These are phyloP conservation scores for Cordyceps farinosa DNA, from an alignment of 2,329 filamentous ascomycete species.

Conservation along the genomic window DNA sequence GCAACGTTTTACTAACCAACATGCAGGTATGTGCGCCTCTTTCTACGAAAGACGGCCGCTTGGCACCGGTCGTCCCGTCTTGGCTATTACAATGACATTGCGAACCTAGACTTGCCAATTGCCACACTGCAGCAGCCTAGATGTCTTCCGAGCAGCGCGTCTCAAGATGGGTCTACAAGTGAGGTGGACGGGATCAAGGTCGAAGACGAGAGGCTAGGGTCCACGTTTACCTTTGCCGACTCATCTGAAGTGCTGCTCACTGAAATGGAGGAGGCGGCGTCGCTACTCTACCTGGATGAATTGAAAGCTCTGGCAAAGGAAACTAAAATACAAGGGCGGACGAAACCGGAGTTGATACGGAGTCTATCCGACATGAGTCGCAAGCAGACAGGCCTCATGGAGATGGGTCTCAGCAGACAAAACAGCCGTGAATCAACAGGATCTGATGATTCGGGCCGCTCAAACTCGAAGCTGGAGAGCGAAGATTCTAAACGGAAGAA, in stretches of 20 bases:
- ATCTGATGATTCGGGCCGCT: constrained; percentile 42
- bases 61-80: constrained; percentile 84
- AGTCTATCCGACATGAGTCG: constrained; percentile 72
- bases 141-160: constrained; percentile 45
- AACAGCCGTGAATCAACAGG: constrained; percentile 55
- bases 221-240: constrained; percentile 75
- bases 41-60: constrained; percentile 82
- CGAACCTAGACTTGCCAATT: constrained; percentile 66
- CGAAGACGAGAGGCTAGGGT: constrained; percentile 45
- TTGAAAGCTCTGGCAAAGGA: constrained; percentile 81
- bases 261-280: constrained; percentile 77
- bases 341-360: constrained; percentile 73
- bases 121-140: constrained; percentile 57
- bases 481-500: constrained; percentile 60
- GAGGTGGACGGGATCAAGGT: constrained; percentile 32
- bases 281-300: constrained; percentile 81
- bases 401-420: constrained; percentile 61
- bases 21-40: constrained; percentile 80
- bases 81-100: constrained; percentile 78
- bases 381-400: constrained; percentile 71
- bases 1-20: constrained; percentile 17
- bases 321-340: constrained; percentile 81
- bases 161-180: constrained; percentile 18
- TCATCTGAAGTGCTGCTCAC: constrained; percentile 68
- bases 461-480: constrained; percentile 24